Base-by-base conservation (phyloP, 345 rosid species). In the Leavenworthia alabamica region DNA sequence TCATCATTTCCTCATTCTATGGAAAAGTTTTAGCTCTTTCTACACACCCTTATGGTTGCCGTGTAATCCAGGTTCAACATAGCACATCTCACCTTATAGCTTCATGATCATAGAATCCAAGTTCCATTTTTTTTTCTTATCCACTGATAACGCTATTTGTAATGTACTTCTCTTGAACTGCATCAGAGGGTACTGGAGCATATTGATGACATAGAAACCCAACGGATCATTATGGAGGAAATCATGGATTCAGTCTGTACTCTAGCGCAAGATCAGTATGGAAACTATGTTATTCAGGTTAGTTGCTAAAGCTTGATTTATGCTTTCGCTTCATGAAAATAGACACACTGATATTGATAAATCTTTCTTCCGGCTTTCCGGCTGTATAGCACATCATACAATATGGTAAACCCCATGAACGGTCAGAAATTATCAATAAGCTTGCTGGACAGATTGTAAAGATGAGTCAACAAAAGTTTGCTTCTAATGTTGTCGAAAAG, bases 401-500 rank as follows among this genome's bases (percentile, higher is more conserved):
- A 59, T 94, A 83, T 41, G 94, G 99, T 27, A 93, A 82, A 63
- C 85, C 86, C 8, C 80, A 85, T 24, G 91, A 89, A 66, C 76
- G 89, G 61, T 74, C 96, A 56, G 81, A 86, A 63, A 79, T 93
- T 4, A 84, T 93, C 43, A 75, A 73, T 62, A 73, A 89, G 84
- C 89, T 93, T 67, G 83, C 90, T 20, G 97, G 99, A 64, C 94
- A 89, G 80, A 83, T 93, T 41, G 94, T 93, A 56, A 83, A 77
- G 72, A 86, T 93, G 99, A 93, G 97, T 75, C 97, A 89, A 71
- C 97, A 93, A 72, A 93, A 93, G 77, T 93, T 85, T 62, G 99
- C 99, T 71, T 93, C 99, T 12, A 93, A 93, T 47, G 99, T 93
- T 49, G 91, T 93, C 37, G 99, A 89, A 78, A 89, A 85, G 66